Evolutionary conservation across 331 rosid species (phyloP), one percentile per base, ranked within the genome.

Genomic region (Acacia concinna): DNA sequence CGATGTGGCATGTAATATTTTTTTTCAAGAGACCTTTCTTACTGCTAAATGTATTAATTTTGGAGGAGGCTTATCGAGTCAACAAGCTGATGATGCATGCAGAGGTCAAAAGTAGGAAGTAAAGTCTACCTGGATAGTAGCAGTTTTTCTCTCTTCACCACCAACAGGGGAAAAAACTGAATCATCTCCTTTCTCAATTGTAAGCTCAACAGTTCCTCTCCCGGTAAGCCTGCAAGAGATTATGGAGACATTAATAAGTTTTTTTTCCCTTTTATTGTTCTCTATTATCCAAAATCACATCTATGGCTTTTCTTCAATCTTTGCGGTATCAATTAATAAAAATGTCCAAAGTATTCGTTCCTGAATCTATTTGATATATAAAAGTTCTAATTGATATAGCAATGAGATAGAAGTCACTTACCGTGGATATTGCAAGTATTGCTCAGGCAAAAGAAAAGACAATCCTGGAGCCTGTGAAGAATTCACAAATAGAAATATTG

Each of bases 191-290:
- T 91, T 92, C 86, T 89, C 97, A 77, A 94, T 76, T 59, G 88
- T 88, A 56, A 94, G 84, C 86, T 94, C 98, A 65, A 92, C 96
- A 76, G 81, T 87, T 85, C 96, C 98, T 90, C 97, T 91, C 75
- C 97, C 97, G 34, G 90, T 81, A 80, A 94, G 89, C 89, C 97
- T 92, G 82, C 78, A 87, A 71, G 75, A 78, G 71, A 78, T 32
- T 62, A 77, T 62, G 77, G 77, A 73, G 41, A 79, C 59, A 76
- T 52, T 80, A 80, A 75, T 31, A 38, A 41, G 27, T 44, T 69
- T 41, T 38, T 4, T 13, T 18, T 7, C 10, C 9, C 18, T 40
- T 76, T 51, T 73, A 46, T 68, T 14, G 4, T 71, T 67, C 71
- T 32, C 21, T 65, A 8, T 37, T 6, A 2, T 8, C 28, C 17